Conservation (phyloP, 768 basidiomycete genomes). For the Hortiboletus campestris region DNA sequence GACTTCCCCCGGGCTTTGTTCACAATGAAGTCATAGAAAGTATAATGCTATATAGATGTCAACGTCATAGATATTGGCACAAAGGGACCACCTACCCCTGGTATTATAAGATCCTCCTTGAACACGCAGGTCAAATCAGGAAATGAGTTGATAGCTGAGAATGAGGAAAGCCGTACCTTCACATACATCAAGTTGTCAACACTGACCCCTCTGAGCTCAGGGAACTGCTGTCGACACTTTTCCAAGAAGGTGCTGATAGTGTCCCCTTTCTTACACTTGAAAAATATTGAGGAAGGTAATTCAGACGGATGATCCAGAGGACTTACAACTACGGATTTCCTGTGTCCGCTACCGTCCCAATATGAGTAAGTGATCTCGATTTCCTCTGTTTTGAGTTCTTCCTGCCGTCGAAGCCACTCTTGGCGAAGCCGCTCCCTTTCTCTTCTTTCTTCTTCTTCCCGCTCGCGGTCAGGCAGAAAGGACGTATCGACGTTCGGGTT, state of each 20-base stretch:
- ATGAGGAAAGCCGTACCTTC: constrained; percentile 55
- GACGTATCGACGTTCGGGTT: constrained; percentile 97
- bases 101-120: constrained; percentile 96
- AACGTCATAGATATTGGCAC: background rate
- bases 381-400: constrained; percentile 64
- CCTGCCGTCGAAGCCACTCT: constrained; percentile 79
- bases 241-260: constrained; percentile 83
- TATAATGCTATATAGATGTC: constrained; percentile 71
- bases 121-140: constrained; percentile 8
- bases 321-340: constrained; percentile 86
- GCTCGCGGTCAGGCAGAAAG: constrained; percentile 96
- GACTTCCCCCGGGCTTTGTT: constrained; percentile 99
- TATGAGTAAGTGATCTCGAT: constrained; percentile 95
- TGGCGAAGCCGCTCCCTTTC: constrained; percentile 86
- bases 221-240: constrained; percentile 90
- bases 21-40: constrained; percentile 97
- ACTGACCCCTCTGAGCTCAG: constrained; percentile 84
- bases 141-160: background rate
- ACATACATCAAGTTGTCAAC: constrained; percentile 99
- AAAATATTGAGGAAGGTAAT: background rate
- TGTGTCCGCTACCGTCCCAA: constrained; percentile 98
- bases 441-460: constrained; percentile 88
- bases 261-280: constrained; percentile 96
- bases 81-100: constrained; percentile 63
- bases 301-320: background rate